Conservation (phyloP, 768 basidiomycete species). For the Chalciporus chontae region DNA sequence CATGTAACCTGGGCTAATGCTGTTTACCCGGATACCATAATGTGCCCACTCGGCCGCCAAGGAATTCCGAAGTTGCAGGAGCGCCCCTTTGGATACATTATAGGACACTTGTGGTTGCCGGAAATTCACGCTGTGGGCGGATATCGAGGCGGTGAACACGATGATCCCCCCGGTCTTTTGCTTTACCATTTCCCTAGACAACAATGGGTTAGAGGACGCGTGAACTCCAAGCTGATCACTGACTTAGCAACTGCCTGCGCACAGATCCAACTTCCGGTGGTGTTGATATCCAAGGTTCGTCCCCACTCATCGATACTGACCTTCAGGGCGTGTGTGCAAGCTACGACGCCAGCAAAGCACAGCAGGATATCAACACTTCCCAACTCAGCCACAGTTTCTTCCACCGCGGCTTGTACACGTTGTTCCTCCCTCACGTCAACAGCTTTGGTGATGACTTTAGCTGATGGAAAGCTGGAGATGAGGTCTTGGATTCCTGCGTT, state of each 20-base stretch:
- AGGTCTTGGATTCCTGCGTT: slow-evolving; percentile 15
- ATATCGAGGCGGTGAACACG: slow-evolving; percentile 42
- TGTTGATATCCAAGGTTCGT: slow-evolving; percentile 39
- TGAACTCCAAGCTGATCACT: neutral
- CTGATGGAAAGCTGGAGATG: slow-evolving; percentile 25
- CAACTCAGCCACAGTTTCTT: slow-evolving; percentile 25
- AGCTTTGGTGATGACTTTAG: slow-evolving; percentile 30
- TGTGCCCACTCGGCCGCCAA: slow-evolving; percentile 42
- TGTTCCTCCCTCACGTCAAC: slow-evolving; percentile 34
- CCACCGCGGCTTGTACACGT: slow-evolving; percentile 25
- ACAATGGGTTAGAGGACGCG: neutral
- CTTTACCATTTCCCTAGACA: slow-evolving; percentile 39
- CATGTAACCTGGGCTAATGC: slow-evolving; percentile 43
- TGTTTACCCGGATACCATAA: slow-evolving; percentile 42
- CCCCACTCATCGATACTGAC: slow-evolving; percentile 34
- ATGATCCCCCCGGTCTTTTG: slow-evolving; percentile 40
- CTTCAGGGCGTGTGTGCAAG: slow-evolving; percentile 32
- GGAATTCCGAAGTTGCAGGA: slow-evolving; percentile 37
- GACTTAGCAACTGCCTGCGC: slow-evolving; percentile 41
- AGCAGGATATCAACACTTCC: slow-evolving; percentile 36
- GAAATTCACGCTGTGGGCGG: slow-evolving; percentile 39
- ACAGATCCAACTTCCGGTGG: slow-evolving; percentile 44
- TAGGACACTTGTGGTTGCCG: slow-evolving; percentile 41
- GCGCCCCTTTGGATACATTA: slow-evolving; percentile 41
- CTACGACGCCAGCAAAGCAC: slow-evolving; percentile 43